Evolutionary conservation across 495 filamentous ascomycete genomes (phyloP).

Genomic region (Aspergillus nidulans): DNA sequence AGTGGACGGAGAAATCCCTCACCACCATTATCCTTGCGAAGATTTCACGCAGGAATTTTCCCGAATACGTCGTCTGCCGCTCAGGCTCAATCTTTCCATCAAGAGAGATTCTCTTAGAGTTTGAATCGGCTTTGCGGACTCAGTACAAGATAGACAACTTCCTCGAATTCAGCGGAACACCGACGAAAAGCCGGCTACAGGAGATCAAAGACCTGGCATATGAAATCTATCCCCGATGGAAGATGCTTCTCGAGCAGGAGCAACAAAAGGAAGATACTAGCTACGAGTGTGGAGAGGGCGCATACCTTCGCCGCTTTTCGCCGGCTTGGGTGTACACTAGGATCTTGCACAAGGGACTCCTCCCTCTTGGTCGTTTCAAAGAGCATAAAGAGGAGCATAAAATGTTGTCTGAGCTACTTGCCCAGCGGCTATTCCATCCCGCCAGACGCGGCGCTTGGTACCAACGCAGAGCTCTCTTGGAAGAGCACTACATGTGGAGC

Average conservation of each 20-base stretch:
- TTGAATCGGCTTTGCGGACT: slow-evolving; percentile 78
- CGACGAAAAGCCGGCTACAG: slow-evolving; percentile 58
- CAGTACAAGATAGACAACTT: slow-evolving; percentile 80
- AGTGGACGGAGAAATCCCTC: slow-evolving; percentile 96
- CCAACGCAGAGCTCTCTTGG: slow-evolving; percentile 87
- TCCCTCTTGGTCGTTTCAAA: slow-evolving; percentile 80
- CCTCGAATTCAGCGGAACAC: slow-evolving; percentile 79
- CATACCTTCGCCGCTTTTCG: slow-evolving; percentile 86
- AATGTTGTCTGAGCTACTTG: slow-evolving; percentile 69
- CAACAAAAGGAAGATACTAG: slow-evolving; percentile 72
- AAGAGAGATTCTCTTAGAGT: slow-evolving; percentile 72
- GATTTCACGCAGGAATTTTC: slow-evolving; percentile 81
- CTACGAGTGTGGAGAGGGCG: slow-evolving; percentile 82
- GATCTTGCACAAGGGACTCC: slow-evolving; percentile 81
- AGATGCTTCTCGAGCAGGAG: slow-evolving; percentile 66
- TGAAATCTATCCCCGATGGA: slow-evolving; percentile 76
- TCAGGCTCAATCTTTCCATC: slow-evolving; percentile 85
- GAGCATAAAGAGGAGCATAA: slow-evolving; percentile 72
- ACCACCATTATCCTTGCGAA: slow-evolving; percentile 93
- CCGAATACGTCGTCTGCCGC: slow-evolving; percentile 83
- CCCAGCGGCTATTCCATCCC: slow-evolving; percentile 78
- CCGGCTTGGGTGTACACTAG: slow-evolving; percentile 92
- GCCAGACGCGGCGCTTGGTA: slow-evolving; percentile 89
- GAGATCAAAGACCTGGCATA: slow-evolving; percentile 70
- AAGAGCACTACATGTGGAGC: slow-evolving; percentile 88